Evolutionary conservation across 352 stramenopile species (phyloP).

Genomic region (Phytophthora pistaciae): DNA sequence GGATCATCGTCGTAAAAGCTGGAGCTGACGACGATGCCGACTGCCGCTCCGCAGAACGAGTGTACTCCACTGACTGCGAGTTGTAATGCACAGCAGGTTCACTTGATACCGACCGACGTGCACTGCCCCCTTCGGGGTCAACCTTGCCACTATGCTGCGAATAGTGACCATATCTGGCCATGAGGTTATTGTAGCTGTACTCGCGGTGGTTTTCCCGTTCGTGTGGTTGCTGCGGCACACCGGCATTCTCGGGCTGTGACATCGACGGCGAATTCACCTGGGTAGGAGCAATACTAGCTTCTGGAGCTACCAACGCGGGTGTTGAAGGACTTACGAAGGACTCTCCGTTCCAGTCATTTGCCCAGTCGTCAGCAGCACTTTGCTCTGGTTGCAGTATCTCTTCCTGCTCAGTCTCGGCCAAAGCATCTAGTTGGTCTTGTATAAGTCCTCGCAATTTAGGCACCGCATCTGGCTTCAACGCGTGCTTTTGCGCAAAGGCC

Average conservation of each 20-base stretch:
- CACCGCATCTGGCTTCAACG: conserved; percentile 57
- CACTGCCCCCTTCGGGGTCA: conserved; percentile 26
- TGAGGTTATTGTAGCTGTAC: conserved; percentile 75
- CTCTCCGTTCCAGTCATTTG: conserved; percentile 8
- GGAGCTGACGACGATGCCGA: conserved; percentile 15
- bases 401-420: conserved; percentile 42
- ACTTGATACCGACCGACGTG: conserved; percentile 16
- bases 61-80: conserved; percentile 47
- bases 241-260: conserved; percentile 3
- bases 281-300: background rate
- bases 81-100: conserved; percentile 48
- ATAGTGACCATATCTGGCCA: conserved; percentile 83
- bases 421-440: conserved; percentile 57
- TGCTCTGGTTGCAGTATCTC: conserved; percentile 7
- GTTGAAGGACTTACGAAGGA: conserved; percentile 10
- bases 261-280: background rate
- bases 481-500: conserved; percentile 61
- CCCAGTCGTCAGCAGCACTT: conserved; percentile 22
- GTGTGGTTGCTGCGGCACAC: conserved; percentile 11
- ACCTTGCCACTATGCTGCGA: conserved; percentile 74
- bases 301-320: background rate
- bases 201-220: conserved; percentile 67
- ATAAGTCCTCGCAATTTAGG: conserved; percentile 68
- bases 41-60: conserved; percentile 21
- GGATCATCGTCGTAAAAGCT: conserved; percentile 29